phyloP scores from a whole-genome alignment of 2,329 filamentous ascomycete genomes.

The Exophiala bonariae region DNA sequence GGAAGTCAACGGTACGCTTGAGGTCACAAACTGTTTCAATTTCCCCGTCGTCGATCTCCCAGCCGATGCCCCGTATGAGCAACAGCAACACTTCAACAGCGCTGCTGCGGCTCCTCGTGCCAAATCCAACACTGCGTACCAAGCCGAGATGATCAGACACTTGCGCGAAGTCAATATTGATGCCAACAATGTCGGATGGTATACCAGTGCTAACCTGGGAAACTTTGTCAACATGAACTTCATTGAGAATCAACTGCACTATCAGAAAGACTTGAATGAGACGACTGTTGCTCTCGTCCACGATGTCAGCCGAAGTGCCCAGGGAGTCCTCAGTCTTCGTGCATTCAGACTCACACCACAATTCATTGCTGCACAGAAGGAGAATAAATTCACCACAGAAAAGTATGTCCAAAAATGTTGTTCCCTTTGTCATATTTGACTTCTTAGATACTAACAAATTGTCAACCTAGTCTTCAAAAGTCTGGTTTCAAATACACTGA shows the following conservation, averaged over 20 bases:
- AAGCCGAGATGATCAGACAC: conserved; percentile 96
- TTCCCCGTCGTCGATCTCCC: conserved; percentile 81
- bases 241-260: conserved; percentile 97
- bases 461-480: conserved; percentile 80
- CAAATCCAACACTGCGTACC: conserved; percentile 85
- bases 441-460: conserved; percentile 28
- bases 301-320: conserved; percentile 91
- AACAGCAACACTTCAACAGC: conserved; percentile 64
- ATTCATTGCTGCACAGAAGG: conserved; percentile 92
- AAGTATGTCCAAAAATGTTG: conserved; percentile 71
- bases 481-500: conserved; percentile 91
- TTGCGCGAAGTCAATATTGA: conserved; percentile 97
- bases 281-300: conserved; percentile 86
- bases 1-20: conserved; percentile 77
- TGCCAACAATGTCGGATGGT: conserved; percentile 97
- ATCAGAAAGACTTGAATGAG: conserved; percentile 90
- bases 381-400: conserved; percentile 96
- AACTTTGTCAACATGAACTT: conserved; percentile 95
- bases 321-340: conserved; percentile 84
- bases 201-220: conserved; percentile 97
- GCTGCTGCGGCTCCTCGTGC: conserved; percentile 87
- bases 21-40: conserved; percentile 93
- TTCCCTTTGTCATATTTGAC: too few relatives aligned
- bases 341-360: conserved; percentile 85
- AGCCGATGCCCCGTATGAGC: conserved; percentile 70